These are phyloP conservation scores for Rhodotorula taiwanensis DNA, from an alignment of 768 basidiomycete species.

Conservation along the genomic window DNA sequence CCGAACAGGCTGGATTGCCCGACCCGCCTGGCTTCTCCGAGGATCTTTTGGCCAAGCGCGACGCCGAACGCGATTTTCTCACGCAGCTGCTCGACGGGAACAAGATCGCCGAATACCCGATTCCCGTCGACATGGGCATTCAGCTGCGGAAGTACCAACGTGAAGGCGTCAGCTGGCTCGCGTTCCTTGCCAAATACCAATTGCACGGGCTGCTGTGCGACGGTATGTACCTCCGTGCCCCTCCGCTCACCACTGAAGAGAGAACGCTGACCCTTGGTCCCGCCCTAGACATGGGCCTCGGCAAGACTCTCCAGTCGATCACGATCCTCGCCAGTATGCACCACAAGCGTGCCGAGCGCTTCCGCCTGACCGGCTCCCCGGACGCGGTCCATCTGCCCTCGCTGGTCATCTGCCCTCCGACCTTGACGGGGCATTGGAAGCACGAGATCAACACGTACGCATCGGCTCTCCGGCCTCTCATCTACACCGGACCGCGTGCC, in stretches of 20 bases:
- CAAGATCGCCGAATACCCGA: conserved; percentile 81
- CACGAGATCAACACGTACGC: conserved; percentile 93
- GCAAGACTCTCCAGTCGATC: conserved; percentile 95
- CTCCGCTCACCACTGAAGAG: background rate
- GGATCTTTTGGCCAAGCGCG: conserved; percentile 75
- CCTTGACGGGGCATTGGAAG: conserved; percentile 97
- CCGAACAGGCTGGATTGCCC: conserved; percentile 77
- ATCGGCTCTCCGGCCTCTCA: conserved; percentile 69
- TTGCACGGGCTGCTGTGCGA: conserved; percentile 96
- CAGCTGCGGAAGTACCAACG: conserved; percentile 95
- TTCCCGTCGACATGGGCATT: conserved; percentile 83
- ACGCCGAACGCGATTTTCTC: conserved; percentile 82
- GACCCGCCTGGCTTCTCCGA: conserved; percentile 88
- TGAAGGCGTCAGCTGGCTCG: conserved; percentile 97
- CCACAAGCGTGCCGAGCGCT: conserved; percentile 67
- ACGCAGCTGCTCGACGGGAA: conserved; percentile 88
- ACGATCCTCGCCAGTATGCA: conserved; percentile 94
- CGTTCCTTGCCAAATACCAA: conserved; percentile 95
- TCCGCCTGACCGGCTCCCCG: conserved; percentile 59
- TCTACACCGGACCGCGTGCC: conserved; percentile 80
- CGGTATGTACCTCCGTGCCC: too few species aligned
- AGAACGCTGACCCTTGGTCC: background rate
- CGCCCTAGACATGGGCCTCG: conserved; percentile 86
- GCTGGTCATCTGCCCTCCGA: conserved; percentile 91
- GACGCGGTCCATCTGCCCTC: conserved; percentile 84